Conservation (phyloP, 495 filamentous ascomycete genomes). For the Penicillium maclennaniae region DNA sequence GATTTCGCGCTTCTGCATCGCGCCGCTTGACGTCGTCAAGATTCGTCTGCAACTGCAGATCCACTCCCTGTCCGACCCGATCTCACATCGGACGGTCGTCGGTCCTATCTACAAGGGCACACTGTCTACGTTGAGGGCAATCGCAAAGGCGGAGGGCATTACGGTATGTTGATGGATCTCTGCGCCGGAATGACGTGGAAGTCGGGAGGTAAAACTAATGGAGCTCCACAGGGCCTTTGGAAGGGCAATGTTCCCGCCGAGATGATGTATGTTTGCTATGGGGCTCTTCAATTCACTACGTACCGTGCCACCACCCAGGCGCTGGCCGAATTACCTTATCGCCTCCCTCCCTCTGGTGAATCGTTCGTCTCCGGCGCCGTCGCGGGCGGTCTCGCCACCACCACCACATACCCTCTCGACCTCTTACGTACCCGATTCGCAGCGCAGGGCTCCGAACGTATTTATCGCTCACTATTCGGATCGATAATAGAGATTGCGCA, state of each 20-base stretch:
- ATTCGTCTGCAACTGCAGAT: constrained; percentile 92
- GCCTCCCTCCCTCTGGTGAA: constrained; percentile 55
- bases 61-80: constrained; percentile 69
- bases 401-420: constrained; percentile 86
- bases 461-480: constrained; percentile 66
- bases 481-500: constrained; percentile 69
- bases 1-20: constrained; percentile 89
- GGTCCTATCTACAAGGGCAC: constrained; percentile 79
- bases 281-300: constrained; percentile 82
- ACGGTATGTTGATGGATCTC: constrained; percentile 39
- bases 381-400: constrained; percentile 78
- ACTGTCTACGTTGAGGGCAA: constrained; percentile 67
- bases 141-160: constrained; percentile 74
- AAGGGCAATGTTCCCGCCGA: constrained; percentile 97
- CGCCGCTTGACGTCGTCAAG: constrained; percentile 92
- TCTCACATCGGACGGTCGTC: constrained; percentile 45
- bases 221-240: constrained; percentile 65
- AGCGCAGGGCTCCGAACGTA: constrained; percentile 78
- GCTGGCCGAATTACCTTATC: constrained; percentile 50
- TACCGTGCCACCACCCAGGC: constrained; percentile 69
- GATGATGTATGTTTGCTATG: constrained; percentile 86
- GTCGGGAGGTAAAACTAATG: constrained; percentile 1
- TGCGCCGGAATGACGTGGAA: background rate
- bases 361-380: constrained; percentile 76
- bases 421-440: constrained; percentile 92